Percentiles rank a stretch among this genome's conserved stretches.
Conservation (phyloP, 805 yeast species). For the Isabelozyma pseudorhagii region DNA sequence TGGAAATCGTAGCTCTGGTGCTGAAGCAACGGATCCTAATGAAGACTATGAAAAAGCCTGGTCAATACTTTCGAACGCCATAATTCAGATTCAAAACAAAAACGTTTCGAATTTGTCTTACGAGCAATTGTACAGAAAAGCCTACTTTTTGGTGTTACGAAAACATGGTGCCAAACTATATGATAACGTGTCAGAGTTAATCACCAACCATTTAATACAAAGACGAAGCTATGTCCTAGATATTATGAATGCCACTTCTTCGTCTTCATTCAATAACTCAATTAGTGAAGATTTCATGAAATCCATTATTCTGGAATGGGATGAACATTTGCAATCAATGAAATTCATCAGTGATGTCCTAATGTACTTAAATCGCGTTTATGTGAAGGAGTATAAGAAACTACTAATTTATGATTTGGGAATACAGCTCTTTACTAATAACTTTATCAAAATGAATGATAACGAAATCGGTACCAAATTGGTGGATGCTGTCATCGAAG, state of each 20-base stretch:
- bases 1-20: background rate
- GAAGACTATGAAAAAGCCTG: constrained; percentile 66
- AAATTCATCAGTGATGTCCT: constrained; percentile 78
- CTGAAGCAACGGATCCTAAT: constrained; percentile 16
- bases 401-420: constrained; percentile 74
- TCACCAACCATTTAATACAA: constrained; percentile 43
- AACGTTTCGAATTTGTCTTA: constrained; percentile 74
- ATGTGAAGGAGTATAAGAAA: constrained; percentile 64
- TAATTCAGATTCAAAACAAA: constrained; percentile 65
- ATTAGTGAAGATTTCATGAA: constrained; percentile 32
- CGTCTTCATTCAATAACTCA: constrained; percentile 6
- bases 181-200: constrained; percentile 50
- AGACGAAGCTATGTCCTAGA: constrained; percentile 16
- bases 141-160: constrained; percentile 71
- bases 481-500: constrained; percentile 48
- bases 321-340: constrained; percentile 68
- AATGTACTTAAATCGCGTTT: constrained; percentile 84
- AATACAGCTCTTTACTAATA: constrained; percentile 59
- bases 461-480: constrained; percentile 51
- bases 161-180: constrained; percentile 67
- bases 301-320: constrained; percentile 52
- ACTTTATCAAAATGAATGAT: constrained; percentile 49
- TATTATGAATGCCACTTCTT: constrained; percentile 8
- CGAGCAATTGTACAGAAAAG: constrained; percentile 76
- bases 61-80: constrained; percentile 63